Evolutionary conservation across 352 stramenopile genomes (phyloP).

Genomic region (Globisporangium carolinianum): DNA sequence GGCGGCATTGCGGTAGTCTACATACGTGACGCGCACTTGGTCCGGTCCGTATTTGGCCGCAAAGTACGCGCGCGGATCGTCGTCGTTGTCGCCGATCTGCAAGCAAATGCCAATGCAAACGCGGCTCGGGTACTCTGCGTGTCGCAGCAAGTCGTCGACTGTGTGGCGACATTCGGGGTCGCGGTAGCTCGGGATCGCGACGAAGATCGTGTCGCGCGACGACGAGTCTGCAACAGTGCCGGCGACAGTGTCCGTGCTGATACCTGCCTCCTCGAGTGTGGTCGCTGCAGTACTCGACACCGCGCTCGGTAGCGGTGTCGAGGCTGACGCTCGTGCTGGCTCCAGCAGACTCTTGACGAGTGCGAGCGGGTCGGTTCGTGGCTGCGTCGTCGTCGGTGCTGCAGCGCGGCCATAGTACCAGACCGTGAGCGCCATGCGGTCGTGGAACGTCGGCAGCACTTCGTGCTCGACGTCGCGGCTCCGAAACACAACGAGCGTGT

Average conservation of each 20-base stretch:
- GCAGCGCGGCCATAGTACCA: constrained; percentile 86
- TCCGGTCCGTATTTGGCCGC: constrained; percentile 20
- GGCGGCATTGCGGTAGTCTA: constrained; percentile 75
- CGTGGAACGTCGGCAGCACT: constrained; percentile 64
- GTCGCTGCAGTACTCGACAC: too few species aligned
- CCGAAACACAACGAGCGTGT: constrained; percentile 90
- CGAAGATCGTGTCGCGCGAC: constrained; percentile 76
- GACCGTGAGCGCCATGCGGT: constrained; percentile 90
- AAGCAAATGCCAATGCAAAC: constrained; percentile 86
- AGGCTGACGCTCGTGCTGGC: neutral
- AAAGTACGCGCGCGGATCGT: constrained; percentile 34
- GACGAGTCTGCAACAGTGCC: neutral
- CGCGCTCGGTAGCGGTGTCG: neutral
- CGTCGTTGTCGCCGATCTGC: constrained; percentile 52
- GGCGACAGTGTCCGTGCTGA: too few species aligned
- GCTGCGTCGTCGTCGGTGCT: neutral
- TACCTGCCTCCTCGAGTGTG: neutral
- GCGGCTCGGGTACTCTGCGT: constrained; percentile 50
- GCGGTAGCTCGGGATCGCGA: constrained; percentile 90
- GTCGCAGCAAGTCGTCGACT: constrained; percentile 60
- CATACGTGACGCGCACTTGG: constrained; percentile 36
- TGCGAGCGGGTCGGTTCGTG: neutral
- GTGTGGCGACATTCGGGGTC: constrained; percentile 88
- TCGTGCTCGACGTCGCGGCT: constrained; percentile 90
- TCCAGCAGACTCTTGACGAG: neutral